Percentiles rank a stretch among this genome's conserved stretches.
Conservation (phyloP, 2,329 filamentous ascomycete species). For the Annulohypoxylon truncatum region DNA sequence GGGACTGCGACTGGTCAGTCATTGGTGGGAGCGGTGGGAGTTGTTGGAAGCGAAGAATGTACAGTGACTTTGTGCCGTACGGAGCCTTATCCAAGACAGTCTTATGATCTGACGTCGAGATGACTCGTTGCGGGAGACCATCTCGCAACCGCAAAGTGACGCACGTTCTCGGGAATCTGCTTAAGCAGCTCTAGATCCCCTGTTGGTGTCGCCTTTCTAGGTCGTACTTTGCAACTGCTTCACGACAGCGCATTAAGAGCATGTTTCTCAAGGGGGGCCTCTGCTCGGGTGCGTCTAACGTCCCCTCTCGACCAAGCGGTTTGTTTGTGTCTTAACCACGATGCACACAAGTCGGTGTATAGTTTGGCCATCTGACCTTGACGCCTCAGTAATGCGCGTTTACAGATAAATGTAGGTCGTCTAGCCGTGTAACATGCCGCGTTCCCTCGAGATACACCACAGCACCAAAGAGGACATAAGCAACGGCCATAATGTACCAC, state of each 20-base stretch:
- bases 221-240: constrained; percentile 32
- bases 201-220: constrained; percentile 24
- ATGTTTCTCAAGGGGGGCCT: constrained; percentile 11
- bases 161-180: constrained; percentile 35
- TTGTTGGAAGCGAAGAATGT: constrained; percentile 38
- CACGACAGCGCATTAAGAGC: constrained; percentile 16
- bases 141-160: constrained; percentile 31
- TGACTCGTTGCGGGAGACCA: constrained; percentile 19
- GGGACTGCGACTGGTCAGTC: constrained; percentile 29
- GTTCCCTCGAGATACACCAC: constrained; percentile 10
- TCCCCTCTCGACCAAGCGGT: constrained; percentile 9
- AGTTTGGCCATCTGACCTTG: constrained; percentile 18
- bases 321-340: constrained; percentile 30
- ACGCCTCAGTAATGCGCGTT: constrained; percentile 8
- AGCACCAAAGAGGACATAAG: neutral
- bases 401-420: constrained; percentile 19
- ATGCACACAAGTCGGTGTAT: constrained; percentile 26
- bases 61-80: constrained; percentile 34
- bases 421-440: constrained; percentile 26
- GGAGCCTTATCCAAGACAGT: constrained; percentile 31
- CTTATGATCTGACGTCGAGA: constrained; percentile 37
- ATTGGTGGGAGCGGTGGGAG: constrained; percentile 41
- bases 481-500: constrained; percentile 3
- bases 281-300: constrained; percentile 11
- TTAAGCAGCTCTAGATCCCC: constrained; percentile 23